Evolutionary conservation across 805 yeast species (phyloP).

Genomic region (Ogataea allantospora): DNA sequence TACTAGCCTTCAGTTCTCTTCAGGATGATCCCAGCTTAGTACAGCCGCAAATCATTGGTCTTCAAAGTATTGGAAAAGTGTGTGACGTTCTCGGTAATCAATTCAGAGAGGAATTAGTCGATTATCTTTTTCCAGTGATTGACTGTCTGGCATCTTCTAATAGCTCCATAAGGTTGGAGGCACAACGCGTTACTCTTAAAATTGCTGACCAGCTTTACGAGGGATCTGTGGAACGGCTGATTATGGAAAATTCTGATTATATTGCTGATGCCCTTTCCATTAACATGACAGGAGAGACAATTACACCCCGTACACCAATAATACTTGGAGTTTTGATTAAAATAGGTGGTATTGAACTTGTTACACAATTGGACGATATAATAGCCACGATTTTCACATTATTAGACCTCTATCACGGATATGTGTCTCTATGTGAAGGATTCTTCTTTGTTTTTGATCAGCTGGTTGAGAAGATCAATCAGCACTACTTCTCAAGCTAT

Average conservation of each 20-base stretch:
- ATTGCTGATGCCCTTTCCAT: conserved; percentile 75
- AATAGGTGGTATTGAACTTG: conserved; percentile 65
- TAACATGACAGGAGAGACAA: conserved; percentile 62
- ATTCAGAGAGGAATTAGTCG: conserved; percentile 60
- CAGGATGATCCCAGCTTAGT: conserved; percentile 8
- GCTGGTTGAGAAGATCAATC: conserved; percentile 47
- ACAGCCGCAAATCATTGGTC: conserved; percentile 34
- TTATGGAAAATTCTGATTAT: conserved; percentile 74
- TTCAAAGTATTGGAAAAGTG: conserved; percentile 42
- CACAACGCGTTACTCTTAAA: conserved; percentile 51
- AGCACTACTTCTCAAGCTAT: conserved; percentile 33
- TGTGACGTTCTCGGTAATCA: conserved; percentile 35
- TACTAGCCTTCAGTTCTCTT: conserved; percentile 38
- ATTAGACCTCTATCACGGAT: conserved; percentile 84
- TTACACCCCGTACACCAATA: conserved; percentile 71
- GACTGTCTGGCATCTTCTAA: conserved; percentile 65
- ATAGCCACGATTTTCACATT: conserved; percentile 67
- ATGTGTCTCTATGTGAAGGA: conserved; percentile 66
- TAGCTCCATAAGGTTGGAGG: conserved; percentile 43
- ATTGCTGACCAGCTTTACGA: conserved; percentile 52
- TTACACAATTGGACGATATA: conserved; percentile 69
- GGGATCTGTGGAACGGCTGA: conserved; percentile 54
- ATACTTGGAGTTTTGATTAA: conserved; percentile 67
- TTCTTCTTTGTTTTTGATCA: conserved; percentile 70
- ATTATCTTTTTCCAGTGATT: conserved; percentile 67